Evolutionary conservation across 2,329 filamentous ascomycete genomes (phyloP), one percentile per base, ranked within the genome.

Genomic region (Aureobasidium sp.): DNA sequence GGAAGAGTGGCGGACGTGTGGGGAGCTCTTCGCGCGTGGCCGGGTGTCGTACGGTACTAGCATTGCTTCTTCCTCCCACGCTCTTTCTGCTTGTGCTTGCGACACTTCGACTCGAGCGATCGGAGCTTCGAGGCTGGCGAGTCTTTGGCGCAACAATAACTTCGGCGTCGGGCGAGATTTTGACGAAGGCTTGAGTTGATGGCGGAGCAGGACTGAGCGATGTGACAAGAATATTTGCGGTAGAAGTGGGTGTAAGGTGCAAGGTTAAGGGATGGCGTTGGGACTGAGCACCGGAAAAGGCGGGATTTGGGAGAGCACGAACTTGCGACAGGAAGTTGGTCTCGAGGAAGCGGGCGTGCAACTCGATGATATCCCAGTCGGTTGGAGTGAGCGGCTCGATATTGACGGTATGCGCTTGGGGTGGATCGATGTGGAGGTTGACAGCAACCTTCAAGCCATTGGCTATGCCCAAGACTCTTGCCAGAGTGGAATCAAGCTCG

Each of bases 81-180:
- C 90, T 93, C 68, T 87, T 91, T 67, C 87, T 86, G 48, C 90
- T 90, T 2, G 87, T 88, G 68, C 89, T 91, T 0, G 87, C 82
- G 9, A 92, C 88, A 71, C 92, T 97, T 62, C 88, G 82, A 70
- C 83, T 91, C 67, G 95, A 91, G 41, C 85, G 84, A 61, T 86
- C 83, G 3, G 85, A 79, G 37, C 81, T 77, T 72, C 90, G 91
- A 5, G 62, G 51, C 45, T 88, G 81, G 61, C 93, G 84, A 30
- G 87, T 88, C 77, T 99, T 99, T 0, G 94, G 94, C 3, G 94
- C 94, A 63, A 99, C 94, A 66, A 97, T 96, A 54, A 99, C 92
- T 75, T 99, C 94, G 27, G 93, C 93, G 71, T 97, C 91, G 0
- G 92, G 89, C 0, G 90, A 89, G 55, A 99, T 90, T 74, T 97